Percentiles rank a stretch among this genome's conserved stretches.
Evolutionary conservation across 2,329 filamentous ascomycete species (phyloP).

Genomic region (Aspergillus sp.): DNA sequence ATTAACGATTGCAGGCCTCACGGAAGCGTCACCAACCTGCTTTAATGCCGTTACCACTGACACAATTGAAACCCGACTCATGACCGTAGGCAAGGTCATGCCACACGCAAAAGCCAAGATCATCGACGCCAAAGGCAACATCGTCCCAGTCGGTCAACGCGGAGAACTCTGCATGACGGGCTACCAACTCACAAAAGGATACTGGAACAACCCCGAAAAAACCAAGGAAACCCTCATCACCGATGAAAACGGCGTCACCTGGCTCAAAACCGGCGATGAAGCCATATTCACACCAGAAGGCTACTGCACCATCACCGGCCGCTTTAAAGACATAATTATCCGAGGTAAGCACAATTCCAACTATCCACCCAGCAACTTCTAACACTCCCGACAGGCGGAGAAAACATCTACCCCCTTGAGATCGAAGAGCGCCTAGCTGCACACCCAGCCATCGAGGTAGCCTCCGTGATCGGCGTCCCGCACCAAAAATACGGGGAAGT

Average conservation of each 20-base stretch:
- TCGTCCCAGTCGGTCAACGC: slow-evolving; percentile 59
- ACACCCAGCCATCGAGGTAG: slow-evolving; percentile 56
- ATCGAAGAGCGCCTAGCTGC: slow-evolving; percentile 66
- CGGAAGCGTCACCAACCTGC: slow-evolving; percentile 71
- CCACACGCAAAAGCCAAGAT: slow-evolving; percentile 73
- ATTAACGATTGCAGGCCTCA: slow-evolving; percentile 46
- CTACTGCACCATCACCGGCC: slow-evolving; percentile 65
- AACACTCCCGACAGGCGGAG: slow-evolving; percentile 46
- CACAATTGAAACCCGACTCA: slow-evolving; percentile 57
- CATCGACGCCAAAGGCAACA: slow-evolving; percentile 56
- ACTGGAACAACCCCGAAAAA: slow-evolving; percentile 64
- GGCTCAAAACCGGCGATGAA: slow-evolving; percentile 61
- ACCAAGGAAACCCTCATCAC: slow-evolving; percentile 65
- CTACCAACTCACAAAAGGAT: slow-evolving; percentile 61
- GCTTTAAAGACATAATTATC: slow-evolving; percentile 76
- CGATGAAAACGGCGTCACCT: slow-evolving; percentile 52
- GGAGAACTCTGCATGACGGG: slow-evolving; percentile 74
- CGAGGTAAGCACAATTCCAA: slow-evolving; percentile 41
- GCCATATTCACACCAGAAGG: slow-evolving; percentile 50
- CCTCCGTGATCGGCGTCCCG: slow-evolving; percentile 63
- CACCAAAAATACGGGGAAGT: slow-evolving; percentile 68
- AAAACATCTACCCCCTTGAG: slow-evolving; percentile 68
- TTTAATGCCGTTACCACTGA: slow-evolving; percentile 75
- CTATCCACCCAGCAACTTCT: not conserved
- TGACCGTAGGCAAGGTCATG: slow-evolving; percentile 68